phyloP scores from a whole-genome alignment of 257 asterid species.

The Solanum peruvianum region DNA sequence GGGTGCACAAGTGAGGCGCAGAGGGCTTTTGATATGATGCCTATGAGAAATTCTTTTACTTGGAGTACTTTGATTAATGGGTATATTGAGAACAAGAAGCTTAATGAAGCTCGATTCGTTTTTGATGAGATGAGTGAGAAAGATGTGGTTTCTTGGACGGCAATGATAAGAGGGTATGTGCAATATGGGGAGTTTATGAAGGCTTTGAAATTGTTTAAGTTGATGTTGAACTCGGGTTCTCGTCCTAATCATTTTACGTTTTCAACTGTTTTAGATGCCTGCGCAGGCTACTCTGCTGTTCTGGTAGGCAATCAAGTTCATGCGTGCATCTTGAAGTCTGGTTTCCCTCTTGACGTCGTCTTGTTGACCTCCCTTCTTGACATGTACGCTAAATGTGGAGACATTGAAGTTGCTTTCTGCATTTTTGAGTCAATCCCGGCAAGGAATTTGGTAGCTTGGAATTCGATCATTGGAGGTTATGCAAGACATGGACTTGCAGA shows the following conservation, averaged over 20 bases:
- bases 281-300: neutral
- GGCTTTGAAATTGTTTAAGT: conserved; percentile 22
- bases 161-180: conserved; percentile 29
- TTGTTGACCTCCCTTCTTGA: conserved; percentile 56
- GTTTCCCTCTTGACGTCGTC: conserved; percentile 40
- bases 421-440: neutral
- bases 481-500: conserved; percentile 47
- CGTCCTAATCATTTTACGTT: conserved; percentile 25
- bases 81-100: neutral
- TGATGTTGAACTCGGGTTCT: conserved; percentile 21
- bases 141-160: conserved; percentile 27
- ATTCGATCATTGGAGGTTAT: conserved; percentile 41
- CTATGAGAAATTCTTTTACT: neutral
- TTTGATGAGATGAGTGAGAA: neutral
- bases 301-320: neutral
- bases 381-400: conserved; percentile 75
- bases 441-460: conserved; percentile 52
- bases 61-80: conserved; percentile 2
- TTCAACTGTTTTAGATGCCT: conserved; percentile 9
- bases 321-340: neutral
- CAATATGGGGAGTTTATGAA: conserved; percentile 26
- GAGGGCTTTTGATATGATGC: neutral
- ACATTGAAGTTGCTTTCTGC: conserved; percentile 9
- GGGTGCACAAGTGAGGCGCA: neutral
- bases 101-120: neutral